Percentiles rank a stretch among this genome's conserved stretches.
Conservation (phyloP, 306 rosid genomes). For the Dalbergia oliveri region DNA sequence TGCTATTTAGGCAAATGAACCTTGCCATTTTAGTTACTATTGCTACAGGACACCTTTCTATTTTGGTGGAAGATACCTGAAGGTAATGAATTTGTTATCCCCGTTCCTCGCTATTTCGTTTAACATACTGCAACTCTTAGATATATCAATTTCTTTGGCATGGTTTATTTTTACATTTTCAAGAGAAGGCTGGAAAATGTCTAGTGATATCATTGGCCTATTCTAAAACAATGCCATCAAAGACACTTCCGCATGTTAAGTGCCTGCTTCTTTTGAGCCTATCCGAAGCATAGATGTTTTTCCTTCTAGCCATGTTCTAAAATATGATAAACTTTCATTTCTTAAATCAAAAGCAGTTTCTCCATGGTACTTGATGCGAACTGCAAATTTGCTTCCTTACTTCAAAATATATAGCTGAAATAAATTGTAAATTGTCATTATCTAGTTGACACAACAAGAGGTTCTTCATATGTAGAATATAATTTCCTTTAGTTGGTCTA, state of each 20-base stretch:
- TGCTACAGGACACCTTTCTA: constrained; percentile 67
- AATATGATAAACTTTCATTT: constrained; percentile 2
- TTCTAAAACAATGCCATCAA: not conserved
- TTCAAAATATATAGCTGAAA: constrained; percentile 10
- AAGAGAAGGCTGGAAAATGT: not conserved
- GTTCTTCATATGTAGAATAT: constrained; percentile 7
- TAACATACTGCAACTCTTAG: constrained; percentile 25
- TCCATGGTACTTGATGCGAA: not conserved
- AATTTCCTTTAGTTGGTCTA: constrained; percentile 25
- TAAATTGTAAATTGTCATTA: constrained; percentile 2
- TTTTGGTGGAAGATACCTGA: constrained; percentile 90
- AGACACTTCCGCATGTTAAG: not conserved
- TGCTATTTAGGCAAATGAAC: constrained; percentile 62
- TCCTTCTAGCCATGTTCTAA: not conserved
- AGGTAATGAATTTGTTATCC: constrained; percentile 56
- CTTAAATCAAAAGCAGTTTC: constrained; percentile 20
- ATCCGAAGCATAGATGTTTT: not conserved
- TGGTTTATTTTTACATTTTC: not conserved
- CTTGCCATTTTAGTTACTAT: constrained; percentile 63
- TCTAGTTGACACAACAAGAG: not conserved
- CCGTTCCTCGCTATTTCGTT: constrained; percentile 19
- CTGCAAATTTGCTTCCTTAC: constrained; percentile 27
- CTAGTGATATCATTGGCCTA: constrained; percentile 14
- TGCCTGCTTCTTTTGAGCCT: not conserved
- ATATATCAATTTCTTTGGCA: not conserved